Evolutionary conservation across 352 stramenopile species (phyloP).

Genomic region (Globisporangium emineosum): DNA sequence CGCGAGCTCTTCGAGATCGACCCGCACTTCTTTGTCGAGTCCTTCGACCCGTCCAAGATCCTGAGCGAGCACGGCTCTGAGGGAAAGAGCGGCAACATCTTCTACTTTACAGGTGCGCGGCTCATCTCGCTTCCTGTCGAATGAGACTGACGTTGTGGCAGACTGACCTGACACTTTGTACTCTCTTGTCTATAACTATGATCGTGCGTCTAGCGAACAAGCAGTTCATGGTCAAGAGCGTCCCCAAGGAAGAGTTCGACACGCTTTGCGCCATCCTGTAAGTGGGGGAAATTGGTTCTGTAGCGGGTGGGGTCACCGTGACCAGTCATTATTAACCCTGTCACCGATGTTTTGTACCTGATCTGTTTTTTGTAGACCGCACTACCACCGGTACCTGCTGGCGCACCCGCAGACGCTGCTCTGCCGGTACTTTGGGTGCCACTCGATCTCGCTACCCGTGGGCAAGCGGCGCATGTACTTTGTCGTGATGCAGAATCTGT

Average conservation of each 20-base stretch:
- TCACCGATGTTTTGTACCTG: background rate
- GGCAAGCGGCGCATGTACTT: conserved; percentile 86
- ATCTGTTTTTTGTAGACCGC: conserved; percentile 23
- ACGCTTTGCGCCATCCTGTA: conserved; percentile 76
- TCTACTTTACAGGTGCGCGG: conserved; percentile 87
- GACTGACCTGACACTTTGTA: conserved; percentile 9
- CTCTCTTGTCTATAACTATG: background rate
- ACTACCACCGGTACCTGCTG: conserved; percentile 79
- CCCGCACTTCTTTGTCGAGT: conserved; percentile 65
- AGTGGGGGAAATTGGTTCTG: conserved; percentile 6
- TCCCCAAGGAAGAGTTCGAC: conserved; percentile 84
- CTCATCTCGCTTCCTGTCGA: no score
- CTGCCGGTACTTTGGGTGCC: conserved; percentile 81
- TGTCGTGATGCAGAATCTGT: conserved; percentile 87
- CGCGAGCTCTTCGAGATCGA: conserved; percentile 75
- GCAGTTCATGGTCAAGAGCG: conserved; percentile 88
- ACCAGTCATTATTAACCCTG: background rate
- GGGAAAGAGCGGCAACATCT: conserved; percentile 85
- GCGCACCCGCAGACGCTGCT: conserved; percentile 73
- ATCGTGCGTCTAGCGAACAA: conserved; percentile 81
- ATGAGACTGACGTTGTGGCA: no score
- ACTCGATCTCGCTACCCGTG: conserved; percentile 82
- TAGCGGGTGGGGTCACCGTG: background rate
- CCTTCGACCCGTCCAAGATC: conserved; percentile 67
- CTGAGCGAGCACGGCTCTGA: conserved; percentile 78